Conservation (phyloP, 495 filamentous ascomycete species). For the Aspergillus egyptiacus region DNA sequence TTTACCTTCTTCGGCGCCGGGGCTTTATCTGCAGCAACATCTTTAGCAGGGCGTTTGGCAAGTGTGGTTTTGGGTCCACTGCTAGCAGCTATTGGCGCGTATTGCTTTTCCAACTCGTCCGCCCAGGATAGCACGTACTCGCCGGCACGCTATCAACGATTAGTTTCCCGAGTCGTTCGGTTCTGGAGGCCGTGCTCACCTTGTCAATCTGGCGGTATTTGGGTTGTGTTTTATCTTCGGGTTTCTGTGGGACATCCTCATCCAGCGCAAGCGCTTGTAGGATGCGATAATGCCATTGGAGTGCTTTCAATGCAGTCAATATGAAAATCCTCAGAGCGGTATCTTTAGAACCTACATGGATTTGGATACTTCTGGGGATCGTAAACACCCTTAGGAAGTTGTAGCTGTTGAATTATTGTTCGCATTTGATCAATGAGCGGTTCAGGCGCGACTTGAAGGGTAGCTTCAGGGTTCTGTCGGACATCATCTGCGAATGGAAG, state of each 20-base stretch:
- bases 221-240: constrained; percentile 79
- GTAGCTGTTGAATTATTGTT: constrained; percentile 72
- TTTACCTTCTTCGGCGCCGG: constrained; percentile 48
- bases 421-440: constrained; percentile 75
- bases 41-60: constrained; percentile 43
- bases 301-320: constrained; percentile 30
- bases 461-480: constrained; percentile 60
- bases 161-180: background rate
- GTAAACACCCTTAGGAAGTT: constrained; percentile 81
- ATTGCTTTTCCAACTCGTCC: constrained; percentile 52
- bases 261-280: constrained; percentile 88
- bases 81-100: constrained; percentile 35
- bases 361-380: constrained; percentile 87
- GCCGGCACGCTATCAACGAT: constrained; percentile 54
- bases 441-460: constrained; percentile 55
- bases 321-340: no score
- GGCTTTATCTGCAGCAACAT: constrained; percentile 22
- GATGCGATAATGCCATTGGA: constrained; percentile 98
- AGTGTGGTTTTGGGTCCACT: constrained; percentile 32
- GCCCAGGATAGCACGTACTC: constrained; percentile 73
- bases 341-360: constrained; percentile 43
- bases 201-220: constrained; percentile 83
- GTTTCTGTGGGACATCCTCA: constrained; percentile 76
- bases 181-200: constrained; percentile 20
- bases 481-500: constrained; percentile 91